Conservation (phyloP, 75 land plant species). For the Cryptomeria japonica region DNA sequence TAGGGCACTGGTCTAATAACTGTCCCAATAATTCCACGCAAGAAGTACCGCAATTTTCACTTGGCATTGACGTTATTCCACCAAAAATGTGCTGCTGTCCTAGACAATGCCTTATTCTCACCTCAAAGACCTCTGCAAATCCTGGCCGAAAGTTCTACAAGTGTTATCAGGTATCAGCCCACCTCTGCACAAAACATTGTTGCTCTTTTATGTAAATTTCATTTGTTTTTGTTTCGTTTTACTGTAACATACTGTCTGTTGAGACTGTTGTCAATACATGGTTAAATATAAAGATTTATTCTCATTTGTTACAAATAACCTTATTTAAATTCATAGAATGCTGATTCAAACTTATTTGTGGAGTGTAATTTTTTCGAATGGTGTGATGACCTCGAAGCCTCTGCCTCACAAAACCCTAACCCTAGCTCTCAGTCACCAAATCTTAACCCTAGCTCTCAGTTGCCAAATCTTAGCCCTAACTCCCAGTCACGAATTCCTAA, state of each 20-base stretch:
- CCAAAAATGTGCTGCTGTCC: constrained; percentile 32
- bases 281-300: too few species aligned
- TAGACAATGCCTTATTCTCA: constrained; percentile 27
- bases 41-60: not conserved
- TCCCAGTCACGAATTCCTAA: too few species aligned
- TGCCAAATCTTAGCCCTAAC: not conserved
- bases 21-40: constrained; percentile 10
- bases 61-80: not conserved
- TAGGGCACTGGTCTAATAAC: constrained; percentile 30
- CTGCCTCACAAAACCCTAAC: not conserved
- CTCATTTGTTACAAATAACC: too few species aligned
- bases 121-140: constrained; percentile 7
- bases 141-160: constrained; percentile 35
- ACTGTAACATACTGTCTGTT: too few species aligned
- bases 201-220: not conserved
- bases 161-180: constrained; percentile 2
- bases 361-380: not conserved
- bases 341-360: constrained; percentile 18
- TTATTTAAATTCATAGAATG: not conserved
- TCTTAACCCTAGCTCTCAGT: not conserved
- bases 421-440: not conserved
- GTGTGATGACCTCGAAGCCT: not conserved
- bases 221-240: not conserved
- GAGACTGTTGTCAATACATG: too few species aligned
- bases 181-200: too few species aligned